Percentiles rank a stretch among this genome's conserved stretches.
These are phyloP conservation scores for Eimeria sp. DNA, from an alignment of 169 alveolate genomes.

Conservation along the genomic window DNA sequence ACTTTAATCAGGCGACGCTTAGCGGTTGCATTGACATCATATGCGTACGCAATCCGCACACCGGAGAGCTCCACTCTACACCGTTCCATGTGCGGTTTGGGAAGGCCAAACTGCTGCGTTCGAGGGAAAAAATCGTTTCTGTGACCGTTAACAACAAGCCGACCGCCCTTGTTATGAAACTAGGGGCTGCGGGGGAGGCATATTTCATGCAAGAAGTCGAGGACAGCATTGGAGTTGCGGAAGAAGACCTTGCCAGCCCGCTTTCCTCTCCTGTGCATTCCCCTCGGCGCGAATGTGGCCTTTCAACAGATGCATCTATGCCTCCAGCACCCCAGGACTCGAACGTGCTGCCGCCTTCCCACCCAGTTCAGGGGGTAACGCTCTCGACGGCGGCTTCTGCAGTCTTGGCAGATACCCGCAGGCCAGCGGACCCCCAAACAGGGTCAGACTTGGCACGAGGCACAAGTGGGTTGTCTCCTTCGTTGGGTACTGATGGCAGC, in stretches of 20 bases:
- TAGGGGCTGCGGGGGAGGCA: constrained; percentile 99
- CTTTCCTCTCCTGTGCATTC: constrained; percentile 69
- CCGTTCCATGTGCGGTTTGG: constrained; percentile 99
- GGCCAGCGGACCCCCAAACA: background rate
- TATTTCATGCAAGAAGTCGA: constrained; percentile 94
- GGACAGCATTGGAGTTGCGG: constrained; percentile 46
- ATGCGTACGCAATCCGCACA: constrained; percentile 93
- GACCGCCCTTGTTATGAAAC: constrained; percentile 95
- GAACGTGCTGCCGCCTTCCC: constrained; percentile 52
- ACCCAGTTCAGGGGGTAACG: constrained; percentile 62
- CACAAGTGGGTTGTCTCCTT: background rate
- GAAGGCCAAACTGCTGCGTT: constrained; percentile 95
- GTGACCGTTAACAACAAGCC: constrained; percentile 95
- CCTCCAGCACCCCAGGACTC: constrained; percentile 35
- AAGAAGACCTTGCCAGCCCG: constrained; percentile 80
- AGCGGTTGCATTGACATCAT: constrained; percentile 97
- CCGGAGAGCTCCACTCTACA: constrained; percentile 91
- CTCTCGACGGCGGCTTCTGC: constrained; percentile 69
- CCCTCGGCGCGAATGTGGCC: constrained; percentile 36
- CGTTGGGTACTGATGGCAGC: background rate
- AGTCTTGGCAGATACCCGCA: constrained; percentile 46
- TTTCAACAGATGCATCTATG: constrained; percentile 25
- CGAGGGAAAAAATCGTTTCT: constrained; percentile 95
- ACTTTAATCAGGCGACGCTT: constrained; percentile 96
- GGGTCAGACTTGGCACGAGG: background rate